phyloP scores from a whole-genome alignment of 495 filamentous ascomycete species.

The Daldinia bambusicola region DNA sequence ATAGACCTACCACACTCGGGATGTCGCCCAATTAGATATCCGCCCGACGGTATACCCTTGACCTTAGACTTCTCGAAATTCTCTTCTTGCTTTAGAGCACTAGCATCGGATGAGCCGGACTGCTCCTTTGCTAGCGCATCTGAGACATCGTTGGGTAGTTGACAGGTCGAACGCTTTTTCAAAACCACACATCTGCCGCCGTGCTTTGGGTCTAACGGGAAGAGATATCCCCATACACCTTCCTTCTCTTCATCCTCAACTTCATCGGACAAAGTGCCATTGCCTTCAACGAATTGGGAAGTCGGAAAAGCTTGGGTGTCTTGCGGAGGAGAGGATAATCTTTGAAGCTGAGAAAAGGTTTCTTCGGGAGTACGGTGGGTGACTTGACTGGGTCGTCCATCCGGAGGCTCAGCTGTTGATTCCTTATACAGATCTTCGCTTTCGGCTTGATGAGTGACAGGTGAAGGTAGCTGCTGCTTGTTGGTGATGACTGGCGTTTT shows the following conservation, averaged over 20 bases:
- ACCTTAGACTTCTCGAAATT: conserved; percentile 66
- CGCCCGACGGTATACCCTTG: conserved; percentile 72
- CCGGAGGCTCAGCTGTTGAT: conserved; percentile 75
- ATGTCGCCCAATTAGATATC: conserved; percentile 92
- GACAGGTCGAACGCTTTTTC: conserved; percentile 73
- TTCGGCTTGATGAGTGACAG: conserved; percentile 74
- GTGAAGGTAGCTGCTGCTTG: conserved; percentile 81
- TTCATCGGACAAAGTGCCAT: conserved; percentile 78
- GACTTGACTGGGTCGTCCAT: conserved; percentile 67
- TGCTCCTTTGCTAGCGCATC: conserved; percentile 39
- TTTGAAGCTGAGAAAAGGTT: conserved; percentile 58
- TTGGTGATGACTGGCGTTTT: conserved; percentile 70
- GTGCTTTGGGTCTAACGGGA: conserved; percentile 77
- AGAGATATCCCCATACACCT: conserved; percentile 94
- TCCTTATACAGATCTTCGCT: conserved; percentile 74
- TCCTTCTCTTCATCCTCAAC: conserved; percentile 88
- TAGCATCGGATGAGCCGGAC: conserved; percentile 52
- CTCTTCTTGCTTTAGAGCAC: conserved; percentile 64
- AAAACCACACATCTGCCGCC: conserved; percentile 76
- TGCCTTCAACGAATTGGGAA: conserved; percentile 83
- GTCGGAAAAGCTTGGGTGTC: conserved; percentile 75
- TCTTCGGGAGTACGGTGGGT: conserved; percentile 60
- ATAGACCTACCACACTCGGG: conserved; percentile 84
- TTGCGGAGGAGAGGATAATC: conserved; percentile 65
- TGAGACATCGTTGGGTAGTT: conserved; percentile 56